These are phyloP conservation scores for Dendrothele bispora DNA, from an alignment of 768 basidiomycete species.

Conservation along the genomic window DNA sequence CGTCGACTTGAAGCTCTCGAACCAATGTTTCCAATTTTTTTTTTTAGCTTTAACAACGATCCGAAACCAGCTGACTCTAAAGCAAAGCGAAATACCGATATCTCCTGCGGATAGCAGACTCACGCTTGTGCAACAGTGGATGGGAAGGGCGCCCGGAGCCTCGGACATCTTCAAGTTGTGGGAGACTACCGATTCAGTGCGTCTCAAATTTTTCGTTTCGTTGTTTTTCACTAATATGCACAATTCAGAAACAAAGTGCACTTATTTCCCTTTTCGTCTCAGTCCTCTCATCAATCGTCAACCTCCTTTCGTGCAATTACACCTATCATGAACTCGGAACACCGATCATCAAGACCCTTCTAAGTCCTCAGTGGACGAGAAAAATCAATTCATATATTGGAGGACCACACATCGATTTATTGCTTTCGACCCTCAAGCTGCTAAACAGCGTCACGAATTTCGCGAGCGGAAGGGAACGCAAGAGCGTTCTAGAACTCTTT, in stretches of 20 bases:
- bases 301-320: constrained; percentile 66
- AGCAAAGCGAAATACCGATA: constrained; percentile 45
- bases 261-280: constrained; percentile 47
- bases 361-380: constrained; percentile 55
- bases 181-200: constrained; percentile 53
- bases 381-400: constrained; percentile 63
- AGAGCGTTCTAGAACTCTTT: constrained; percentile 63
- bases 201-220: constrained; percentile 15
- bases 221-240: constrained; percentile 3
- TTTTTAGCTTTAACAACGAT: constrained; percentile 47
- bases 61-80: constrained; percentile 62
- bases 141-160: constrained; percentile 55
- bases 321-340: constrained; percentile 62
- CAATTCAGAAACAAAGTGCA: constrained; percentile 42
- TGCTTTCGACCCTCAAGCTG: constrained; percentile 65
- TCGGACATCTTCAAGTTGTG: constrained; percentile 64
- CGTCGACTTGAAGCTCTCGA: constrained; percentile 14
- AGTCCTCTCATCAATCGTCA: constrained; percentile 58
- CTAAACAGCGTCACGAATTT: constrained; percentile 62
- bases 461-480: constrained; percentile 65
- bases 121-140: constrained; percentile 59
- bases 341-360: constrained; percentile 59
- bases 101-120: constrained; percentile 61
- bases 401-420: constrained; percentile 62
- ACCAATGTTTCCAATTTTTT: constrained; percentile 1